Base-by-base conservation (phyloP, 192 early-diverging fungal genomes). In the Coemansia sp. region DNA sequence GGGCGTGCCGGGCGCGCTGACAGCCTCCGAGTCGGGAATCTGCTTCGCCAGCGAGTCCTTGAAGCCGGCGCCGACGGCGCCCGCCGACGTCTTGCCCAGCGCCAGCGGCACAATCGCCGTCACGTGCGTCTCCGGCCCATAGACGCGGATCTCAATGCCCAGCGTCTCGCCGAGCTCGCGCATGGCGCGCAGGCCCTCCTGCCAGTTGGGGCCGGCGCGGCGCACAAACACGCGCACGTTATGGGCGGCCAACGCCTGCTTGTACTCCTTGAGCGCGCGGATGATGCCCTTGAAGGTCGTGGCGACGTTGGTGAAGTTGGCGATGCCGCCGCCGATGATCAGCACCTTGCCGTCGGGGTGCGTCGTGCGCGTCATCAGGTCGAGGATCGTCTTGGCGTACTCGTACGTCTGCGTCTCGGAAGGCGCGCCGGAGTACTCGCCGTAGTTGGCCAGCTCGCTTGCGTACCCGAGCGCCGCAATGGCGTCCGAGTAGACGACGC, bases 221-320 rank as follows among this genome's bases (percentile, higher is more conserved):
- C 97, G 94, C 65, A 98, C 94, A 85, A 91, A 98, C 68, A 99
- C 92, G 78, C 92, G 93, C 53, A 97, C 93, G 59, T 92, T 89
- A 85, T 95, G 94, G 66, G 77, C 82, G 65, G 92, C 93, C 63
- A 99, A 84, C 36, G 85, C 81, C 83, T 93, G 91, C 83, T 94
- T 91, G 89, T 90, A 99, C 77, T 96, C 95, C 58, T 87, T 89
- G 60, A 99, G 86, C 41, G 97, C 95, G 51, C 92, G 92, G 69
- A 97, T 94, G 76, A 99, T 92, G 71, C 97, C 97, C 92, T 99
- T 99, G 91, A 99, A 99, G 15, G 97, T 99, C 41, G 96, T 89
- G 11, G 95, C 94, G 46, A 99, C 97, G 82, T 99, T 99, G 83
- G 97, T 99, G 67, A 99, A 99, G 90, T 99, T 99, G 81, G 97